Percentiles rank a stretch among this genome's conserved stretches.
Evolutionary conservation across 345 rosid genomes (phyloP).

Genomic region (Excoecaria cochinchinensis): DNA sequence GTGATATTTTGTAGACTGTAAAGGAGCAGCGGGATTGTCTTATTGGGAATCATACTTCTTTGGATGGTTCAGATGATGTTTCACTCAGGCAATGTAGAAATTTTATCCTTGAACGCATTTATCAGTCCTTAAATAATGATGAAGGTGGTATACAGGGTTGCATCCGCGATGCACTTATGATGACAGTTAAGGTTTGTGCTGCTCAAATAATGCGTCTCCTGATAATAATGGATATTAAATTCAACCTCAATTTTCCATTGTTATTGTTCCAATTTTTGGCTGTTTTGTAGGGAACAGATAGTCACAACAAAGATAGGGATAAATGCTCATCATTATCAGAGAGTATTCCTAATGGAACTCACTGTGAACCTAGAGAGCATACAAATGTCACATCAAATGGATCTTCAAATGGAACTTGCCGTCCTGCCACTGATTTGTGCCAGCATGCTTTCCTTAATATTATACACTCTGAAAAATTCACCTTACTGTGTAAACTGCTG

Average conservation of each 20-base stretch:
- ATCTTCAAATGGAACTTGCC: slow-evolving; percentile 32
- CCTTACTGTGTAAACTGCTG: slow-evolving; percentile 64
- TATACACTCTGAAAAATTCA: slow-evolving; percentile 68
- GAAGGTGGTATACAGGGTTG: slow-evolving; percentile 48
- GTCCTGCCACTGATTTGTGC: slow-evolving; percentile 53
- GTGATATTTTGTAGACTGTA: slow-evolving; percentile 28
- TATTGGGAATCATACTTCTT: slow-evolving; percentile 15
- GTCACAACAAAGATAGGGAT: slow-evolving; percentile 30
- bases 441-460: slow-evolving; percentile 60
- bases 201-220: not conserved
- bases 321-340: slow-evolving; percentile 24
- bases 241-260: slow-evolving; percentile 1
- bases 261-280: slow-evolving; percentile 9
- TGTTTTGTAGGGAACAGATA: slow-evolving; percentile 48
- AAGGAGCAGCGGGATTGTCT: slow-evolving; percentile 19
- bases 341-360: slow-evolving; percentile 39
- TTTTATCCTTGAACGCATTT: slow-evolving; percentile 45
- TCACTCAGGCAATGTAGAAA: slow-evolving; percentile 38
- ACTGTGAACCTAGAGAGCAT: slow-evolving; percentile 28
- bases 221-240: not conserved
- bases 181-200: slow-evolving; percentile 41
- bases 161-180: slow-evolving; percentile 45
- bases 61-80: slow-evolving; percentile 25
- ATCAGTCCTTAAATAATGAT: slow-evolving; percentile 41
- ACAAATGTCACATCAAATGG: slow-evolving; percentile 39